Evolutionary conservation across 2,329 filamentous ascomycete genomes (phyloP).

Genomic region (Aspergillus niger): DNA sequence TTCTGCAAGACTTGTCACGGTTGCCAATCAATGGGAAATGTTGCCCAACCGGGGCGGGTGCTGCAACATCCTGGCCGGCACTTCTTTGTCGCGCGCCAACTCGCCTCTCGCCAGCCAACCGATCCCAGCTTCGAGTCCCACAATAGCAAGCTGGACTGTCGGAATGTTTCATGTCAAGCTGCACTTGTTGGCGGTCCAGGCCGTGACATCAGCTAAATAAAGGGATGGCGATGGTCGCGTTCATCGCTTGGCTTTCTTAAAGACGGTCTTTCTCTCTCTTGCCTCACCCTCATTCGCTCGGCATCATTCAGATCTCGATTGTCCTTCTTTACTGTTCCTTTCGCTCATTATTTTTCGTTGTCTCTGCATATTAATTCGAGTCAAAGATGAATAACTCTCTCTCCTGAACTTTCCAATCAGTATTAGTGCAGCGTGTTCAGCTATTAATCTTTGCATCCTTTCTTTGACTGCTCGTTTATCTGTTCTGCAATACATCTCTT

Average conservation of each 20-base stretch:
- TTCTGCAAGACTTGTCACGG: not conserved
- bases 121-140: not conserved
- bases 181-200: constrained; percentile 6
- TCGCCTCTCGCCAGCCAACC: constrained; percentile 15
- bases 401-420: not conserved
- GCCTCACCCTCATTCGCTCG: not conserved
- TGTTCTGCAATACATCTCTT: too few species aligned
- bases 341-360: not conserved
- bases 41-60: not conserved
- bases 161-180: not conserved
- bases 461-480: constrained; percentile 11
- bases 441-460: not conserved
- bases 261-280: not conserved
- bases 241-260: not conserved
- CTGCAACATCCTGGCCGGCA: not conserved
- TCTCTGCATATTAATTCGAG: not conserved
- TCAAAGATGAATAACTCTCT: not conserved
- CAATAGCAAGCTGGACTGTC: not conserved
- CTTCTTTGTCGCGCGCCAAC: constrained; percentile 23
- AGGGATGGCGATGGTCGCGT: constrained; percentile 3
- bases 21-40: constrained; percentile 7
- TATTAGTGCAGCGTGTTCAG: not conserved
- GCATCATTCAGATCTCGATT: constrained; percentile 1
- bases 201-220: not conserved
- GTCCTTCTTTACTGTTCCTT: not conserved